Percentiles rank a stretch among this genome's conserved stretches.
Evolutionary conservation across 176 grass and related monocot species (phyloP).

Genomic region (Rhynchospora breviuscula): DNA sequence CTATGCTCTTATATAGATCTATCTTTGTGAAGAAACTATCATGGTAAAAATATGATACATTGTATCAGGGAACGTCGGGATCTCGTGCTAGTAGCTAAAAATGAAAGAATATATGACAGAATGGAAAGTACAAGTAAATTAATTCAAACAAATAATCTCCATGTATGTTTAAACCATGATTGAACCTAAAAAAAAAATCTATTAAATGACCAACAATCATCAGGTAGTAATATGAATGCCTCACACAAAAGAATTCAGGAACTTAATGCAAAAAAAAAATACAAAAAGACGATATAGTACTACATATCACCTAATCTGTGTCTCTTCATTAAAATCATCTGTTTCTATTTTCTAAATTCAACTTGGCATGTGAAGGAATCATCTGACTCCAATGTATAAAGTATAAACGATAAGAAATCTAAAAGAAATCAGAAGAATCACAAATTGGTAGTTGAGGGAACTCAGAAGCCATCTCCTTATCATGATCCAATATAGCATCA

Average conservation of each 20-base stretch:
- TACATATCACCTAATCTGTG: not conserved
- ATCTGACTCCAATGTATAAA: not conserved
- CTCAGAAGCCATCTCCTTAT: constrained; percentile 50
- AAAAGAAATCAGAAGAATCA: constrained; percentile 26
- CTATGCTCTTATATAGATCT: too few species aligned
- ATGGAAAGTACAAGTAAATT: not conserved
- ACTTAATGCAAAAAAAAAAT: not conserved
- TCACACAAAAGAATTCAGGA: not conserved
- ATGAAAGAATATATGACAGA: not conserved
- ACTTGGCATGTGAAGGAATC: not conserved
- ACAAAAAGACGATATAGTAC: not conserved
- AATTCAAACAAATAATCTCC: not conserved
- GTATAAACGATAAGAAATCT: constrained; percentile 9
- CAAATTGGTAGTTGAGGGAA: constrained; percentile 19
- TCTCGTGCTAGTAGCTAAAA: not conserved
- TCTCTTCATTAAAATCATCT: not conserved
- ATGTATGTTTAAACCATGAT: not conserved
- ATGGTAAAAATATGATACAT: too few species aligned
- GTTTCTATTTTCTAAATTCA: not conserved
- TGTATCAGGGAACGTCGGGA: too few species aligned
- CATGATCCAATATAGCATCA: constrained; percentile 75
- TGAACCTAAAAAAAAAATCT: not conserved
- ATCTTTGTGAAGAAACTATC: too few species aligned
- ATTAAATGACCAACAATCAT: not conserved
- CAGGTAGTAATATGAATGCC: not conserved